These are phyloP conservation scores for Cytidiella melzeri DNA, from an alignment of 768 basidiomycete genomes.

Conservation along the genomic window DNA sequence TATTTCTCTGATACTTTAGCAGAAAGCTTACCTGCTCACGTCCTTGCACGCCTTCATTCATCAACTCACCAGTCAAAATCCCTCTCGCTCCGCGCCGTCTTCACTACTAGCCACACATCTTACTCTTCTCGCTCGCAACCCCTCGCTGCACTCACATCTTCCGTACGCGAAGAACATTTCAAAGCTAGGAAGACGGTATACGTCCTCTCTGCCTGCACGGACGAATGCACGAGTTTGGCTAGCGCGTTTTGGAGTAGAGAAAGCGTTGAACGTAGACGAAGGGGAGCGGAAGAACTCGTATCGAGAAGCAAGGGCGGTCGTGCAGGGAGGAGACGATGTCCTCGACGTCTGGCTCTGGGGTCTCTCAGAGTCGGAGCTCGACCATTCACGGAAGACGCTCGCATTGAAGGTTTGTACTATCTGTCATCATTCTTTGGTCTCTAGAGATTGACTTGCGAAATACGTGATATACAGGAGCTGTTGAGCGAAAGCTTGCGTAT, in stretches of 20 bases:
- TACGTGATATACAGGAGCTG: slow-evolving; percentile 35
- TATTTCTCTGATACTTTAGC: neutral
- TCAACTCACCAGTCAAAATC: slow-evolving; percentile 11
- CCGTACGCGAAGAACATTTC: slow-evolving; percentile 28
- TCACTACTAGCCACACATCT: slow-evolving; percentile 33
- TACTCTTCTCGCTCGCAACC: slow-evolving; percentile 24
- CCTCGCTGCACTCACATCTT: slow-evolving; percentile 14
- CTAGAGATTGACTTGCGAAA: slow-evolving; percentile 4
- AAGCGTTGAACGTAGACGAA: slow-evolving; percentile 17
- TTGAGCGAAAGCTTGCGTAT: slow-evolving; percentile 41
- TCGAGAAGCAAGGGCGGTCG: slow-evolving; percentile 37
- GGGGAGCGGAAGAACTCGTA: slow-evolving; percentile 31
- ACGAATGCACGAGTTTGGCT: slow-evolving; percentile 45
- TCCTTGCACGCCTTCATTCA: slow-evolving; percentile 22
- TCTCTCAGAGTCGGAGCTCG: slow-evolving; percentile 15
- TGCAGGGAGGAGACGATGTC: slow-evolving; percentile 25
- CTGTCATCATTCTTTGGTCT: neutral
- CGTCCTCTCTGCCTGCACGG: slow-evolving; percentile 19
- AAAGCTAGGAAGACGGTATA: slow-evolving; percentile 41
- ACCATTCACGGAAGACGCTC: slow-evolving; percentile 12
- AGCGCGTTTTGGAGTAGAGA: slow-evolving; percentile 42
- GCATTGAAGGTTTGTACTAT: slow-evolving; percentile 2
- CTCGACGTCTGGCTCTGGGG: slow-evolving; percentile 54
- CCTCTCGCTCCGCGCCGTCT: slow-evolving; percentile 12
- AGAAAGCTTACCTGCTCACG: slow-evolving; percentile 24